These are phyloP conservation scores for Acer negundo DNA, from an alignment of 345 rosid species.

Conservation along the genomic window DNA sequence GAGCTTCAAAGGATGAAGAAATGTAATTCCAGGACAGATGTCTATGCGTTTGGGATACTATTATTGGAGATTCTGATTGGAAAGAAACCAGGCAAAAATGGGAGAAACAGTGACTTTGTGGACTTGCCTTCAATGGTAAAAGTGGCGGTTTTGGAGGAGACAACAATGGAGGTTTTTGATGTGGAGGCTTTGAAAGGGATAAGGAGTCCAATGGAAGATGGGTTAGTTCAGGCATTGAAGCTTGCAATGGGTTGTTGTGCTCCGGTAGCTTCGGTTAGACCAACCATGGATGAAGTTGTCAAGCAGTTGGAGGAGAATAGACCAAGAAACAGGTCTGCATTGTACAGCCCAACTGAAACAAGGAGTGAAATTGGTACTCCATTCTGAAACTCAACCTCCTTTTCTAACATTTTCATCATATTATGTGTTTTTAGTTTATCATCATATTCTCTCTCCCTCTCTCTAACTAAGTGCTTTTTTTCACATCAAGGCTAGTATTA, in stretches of 20 bases:
- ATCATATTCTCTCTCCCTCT: constrained; percentile 16
- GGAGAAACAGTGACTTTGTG: constrained; percentile 57
- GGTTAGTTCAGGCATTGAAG: constrained; percentile 91
- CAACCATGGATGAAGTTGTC: constrained; percentile 95
- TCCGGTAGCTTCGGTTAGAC: constrained; percentile 88
- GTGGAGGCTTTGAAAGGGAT: constrained; percentile 82
- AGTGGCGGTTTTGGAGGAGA: constrained; percentile 94
- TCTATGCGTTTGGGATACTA: constrained; percentile 90
- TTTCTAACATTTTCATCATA: constrained; percentile 20
- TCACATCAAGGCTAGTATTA: background rate
- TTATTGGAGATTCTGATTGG: constrained; percentile 89
- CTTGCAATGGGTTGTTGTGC: constrained; percentile 99
- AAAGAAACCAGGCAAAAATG: constrained; percentile 81
- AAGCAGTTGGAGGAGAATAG: constrained; percentile 95
- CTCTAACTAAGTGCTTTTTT: constrained; percentile 8
- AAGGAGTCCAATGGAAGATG: constrained; percentile 96
- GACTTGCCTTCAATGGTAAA: constrained; percentile 92
- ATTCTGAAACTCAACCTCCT: constrained; percentile 44
- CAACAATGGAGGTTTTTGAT: constrained; percentile 92
- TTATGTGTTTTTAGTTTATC: constrained; percentile 8
- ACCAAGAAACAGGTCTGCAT: constrained; percentile 93
- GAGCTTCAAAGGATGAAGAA: constrained; percentile 98
- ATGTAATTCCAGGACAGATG: constrained; percentile 88
- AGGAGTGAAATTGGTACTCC: constrained; percentile 90
- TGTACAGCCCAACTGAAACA: constrained; percentile 89